phyloP scores from a whole-genome alignment of 2,329 filamentous ascomycete species.

The Thermothelomyces thermophilus region DNA sequence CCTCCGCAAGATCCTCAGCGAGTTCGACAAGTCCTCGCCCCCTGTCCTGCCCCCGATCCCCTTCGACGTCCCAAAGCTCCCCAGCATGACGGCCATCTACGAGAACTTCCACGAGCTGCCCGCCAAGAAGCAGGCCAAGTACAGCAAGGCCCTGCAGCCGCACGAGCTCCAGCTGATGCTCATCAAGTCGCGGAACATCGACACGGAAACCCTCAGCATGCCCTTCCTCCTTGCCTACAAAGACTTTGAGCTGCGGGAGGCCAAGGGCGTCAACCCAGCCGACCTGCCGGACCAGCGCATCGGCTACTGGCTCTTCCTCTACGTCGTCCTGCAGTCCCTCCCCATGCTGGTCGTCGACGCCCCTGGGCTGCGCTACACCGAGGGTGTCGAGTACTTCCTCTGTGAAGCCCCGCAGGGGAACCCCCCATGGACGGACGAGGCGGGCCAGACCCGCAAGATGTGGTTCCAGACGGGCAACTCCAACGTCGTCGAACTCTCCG shows the following conservation, averaged over 20 bases:
- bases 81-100: slow-evolving; percentile 59
- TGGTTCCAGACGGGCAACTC: slow-evolving; percentile 66
- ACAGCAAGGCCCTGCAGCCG: slow-evolving; percentile 66
- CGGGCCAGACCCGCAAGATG: slow-evolving; percentile 55
- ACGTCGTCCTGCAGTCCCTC: slow-evolving; percentile 68
- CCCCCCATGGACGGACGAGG: slow-evolving; percentile 66
- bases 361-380: slow-evolving; percentile 59
- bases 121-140: slow-evolving; percentile 66
- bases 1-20: slow-evolving; percentile 70
- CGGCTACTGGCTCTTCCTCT: slow-evolving; percentile 77
- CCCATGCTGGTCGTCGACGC: slow-evolving; percentile 74
- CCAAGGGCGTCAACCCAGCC: slow-evolving; percentile 54
- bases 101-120: slow-evolving; percentile 59
- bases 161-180: slow-evolving; percentile 72
- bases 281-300: slow-evolving; percentile 66
- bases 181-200: slow-evolving; percentile 74
- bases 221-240: slow-evolving; percentile 66
- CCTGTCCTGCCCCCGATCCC: slow-evolving; percentile 88
- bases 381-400: slow-evolving; percentile 75
- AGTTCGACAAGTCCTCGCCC: slow-evolving; percentile 83
- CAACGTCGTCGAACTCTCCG: slow-evolving; percentile 51
- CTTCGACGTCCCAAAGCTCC: slow-evolving; percentile 77
- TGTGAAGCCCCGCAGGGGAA: slow-evolving; percentile 68
- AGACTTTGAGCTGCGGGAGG: slow-evolving; percentile 63
- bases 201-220: slow-evolving; percentile 51